Evolutionary conservation across 2,329 filamentous ascomycete species (phyloP), one percentile per base, ranked within the genome.

Genomic region (Colletotrichum lindemuthianum): DNA sequence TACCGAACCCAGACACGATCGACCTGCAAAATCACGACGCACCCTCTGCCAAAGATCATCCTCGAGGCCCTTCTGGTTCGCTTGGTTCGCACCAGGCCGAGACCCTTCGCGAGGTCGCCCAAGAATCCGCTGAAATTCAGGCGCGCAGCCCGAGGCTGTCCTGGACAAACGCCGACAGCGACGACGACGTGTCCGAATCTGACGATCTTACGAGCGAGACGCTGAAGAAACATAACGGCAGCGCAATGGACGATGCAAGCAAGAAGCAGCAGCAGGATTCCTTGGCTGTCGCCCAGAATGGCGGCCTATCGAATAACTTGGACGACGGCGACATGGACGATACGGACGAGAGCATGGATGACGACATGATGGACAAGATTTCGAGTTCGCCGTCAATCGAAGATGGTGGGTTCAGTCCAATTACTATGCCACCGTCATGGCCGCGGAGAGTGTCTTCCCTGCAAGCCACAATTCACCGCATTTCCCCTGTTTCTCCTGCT

Each of bases 311-410:
- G 52, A 80, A 72, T 40, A 74, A 82, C 47, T 78, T 75, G 50
- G 84, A 87, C 70, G 89, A 91, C 68, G 87, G 85, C 51, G 89
- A 92, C 68, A 79, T 87, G 72, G 86, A 90, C 70, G 87, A 87
- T 69, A 88, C 88, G 52, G 89, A 90, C 71, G 91, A 92, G 66
- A 91, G 92, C 70, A 86, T 92, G 72, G 81, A 93, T 76, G 93
- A 96, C 78, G 95, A 98, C 78, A 89, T 97, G 89, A 93, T 97
- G 91, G 96, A 98, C 82, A 96, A 96, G 79, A 97, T 99, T 70
- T 98, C 95, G 73, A 98, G 94, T 79, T 98, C 95, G 72, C 96
- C 96, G 75, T 98, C 95, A 72, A 99, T 99, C 79, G 93, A 97
- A 84, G 95, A 98, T 90, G 95, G 95, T 99, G 89, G 86, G 93